Evolutionary conservation across 2,329 filamentous ascomycete genomes (phyloP).

Genomic region (Cladobotryum protrusum): DNA sequence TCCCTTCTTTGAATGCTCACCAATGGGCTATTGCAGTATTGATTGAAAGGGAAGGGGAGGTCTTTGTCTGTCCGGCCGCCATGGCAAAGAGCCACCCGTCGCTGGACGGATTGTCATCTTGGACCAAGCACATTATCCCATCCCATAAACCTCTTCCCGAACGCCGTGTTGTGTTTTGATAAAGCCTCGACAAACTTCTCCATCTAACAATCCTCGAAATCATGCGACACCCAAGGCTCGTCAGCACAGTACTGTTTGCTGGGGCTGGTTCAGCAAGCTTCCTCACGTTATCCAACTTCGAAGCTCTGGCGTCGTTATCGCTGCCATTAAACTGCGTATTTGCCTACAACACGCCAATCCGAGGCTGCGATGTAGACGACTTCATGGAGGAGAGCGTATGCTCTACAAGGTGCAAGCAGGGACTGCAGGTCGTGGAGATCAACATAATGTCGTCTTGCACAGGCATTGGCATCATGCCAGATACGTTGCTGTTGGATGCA

Average conservation of each 20-base stretch:
- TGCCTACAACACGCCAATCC: conserved; percentile 37
- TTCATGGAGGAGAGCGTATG: conserved; percentile 30
- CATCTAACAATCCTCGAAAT: too few relatives aligned
- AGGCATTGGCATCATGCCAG: conserved; percentile 17
- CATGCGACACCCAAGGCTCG: not conserved
- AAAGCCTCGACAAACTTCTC: too few relatives aligned
- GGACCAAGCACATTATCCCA: too few relatives aligned
- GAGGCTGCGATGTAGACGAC: conserved; percentile 31
- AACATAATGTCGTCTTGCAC: conserved; percentile 24
- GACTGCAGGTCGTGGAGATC: conserved; percentile 21
- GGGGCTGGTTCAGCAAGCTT: conserved; percentile 18
- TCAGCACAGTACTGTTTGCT: conserved; percentile 16
- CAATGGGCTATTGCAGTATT: not conserved
- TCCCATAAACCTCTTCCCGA: too few relatives aligned
- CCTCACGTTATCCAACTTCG: conserved; percentile 34
- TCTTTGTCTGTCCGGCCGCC: not conserved
- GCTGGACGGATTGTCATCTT: not conserved
- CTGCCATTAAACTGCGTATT: conserved; percentile 33
- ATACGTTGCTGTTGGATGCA: conserved; percentile 32
- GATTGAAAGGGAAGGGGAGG: not conserved
- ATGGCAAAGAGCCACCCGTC: not conserved
- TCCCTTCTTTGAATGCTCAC: not conserved
- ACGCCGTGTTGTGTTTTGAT: too few relatives aligned
- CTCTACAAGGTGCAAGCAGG: conserved; percentile 30
- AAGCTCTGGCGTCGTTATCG: conserved; percentile 32